These are phyloP conservation scores for Claviceps paspali DNA, from an alignment of 2,329 filamentous ascomycete genomes.

Conservation along the genomic window DNA sequence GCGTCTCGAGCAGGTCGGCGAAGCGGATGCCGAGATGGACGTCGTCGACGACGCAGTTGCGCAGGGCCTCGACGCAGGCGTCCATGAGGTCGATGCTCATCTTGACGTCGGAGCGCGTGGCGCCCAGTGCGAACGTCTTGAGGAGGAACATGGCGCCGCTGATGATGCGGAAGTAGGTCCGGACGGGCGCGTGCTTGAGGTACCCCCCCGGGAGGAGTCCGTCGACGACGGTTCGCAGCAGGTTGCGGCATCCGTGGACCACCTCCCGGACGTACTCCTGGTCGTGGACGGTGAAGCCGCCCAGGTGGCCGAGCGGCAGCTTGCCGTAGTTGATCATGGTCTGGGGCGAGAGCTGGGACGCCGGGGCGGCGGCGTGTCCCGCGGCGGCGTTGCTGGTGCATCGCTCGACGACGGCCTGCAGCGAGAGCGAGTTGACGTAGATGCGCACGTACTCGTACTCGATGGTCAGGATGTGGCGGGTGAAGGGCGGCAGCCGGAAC, in stretches of 20 bases:
- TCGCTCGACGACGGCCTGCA: constrained; percentile 89
- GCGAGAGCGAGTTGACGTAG: constrained; percentile 83
- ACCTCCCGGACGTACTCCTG: constrained; percentile 64
- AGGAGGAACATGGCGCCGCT: constrained; percentile 73
- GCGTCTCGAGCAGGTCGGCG: constrained; percentile 64
- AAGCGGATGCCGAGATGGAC: constrained; percentile 76
- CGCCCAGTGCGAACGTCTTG: constrained; percentile 71
- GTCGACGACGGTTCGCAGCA: constrained; percentile 64
- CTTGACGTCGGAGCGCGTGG: constrained; percentile 62
- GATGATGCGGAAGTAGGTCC: constrained; percentile 77
- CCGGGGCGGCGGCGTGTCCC: no score
- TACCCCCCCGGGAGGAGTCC: constrained; percentile 60
- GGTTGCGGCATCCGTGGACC: constrained; percentile 59
- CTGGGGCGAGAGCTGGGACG: constrained; percentile 40
- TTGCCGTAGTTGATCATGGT: constrained; percentile 51
- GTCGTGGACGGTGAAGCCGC: constrained; percentile 49
- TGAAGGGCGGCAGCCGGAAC: constrained; percentile 52
- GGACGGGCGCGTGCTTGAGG: constrained; percentile 67
- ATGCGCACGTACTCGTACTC: constrained; percentile 93
- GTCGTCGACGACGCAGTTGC: constrained; percentile 69
- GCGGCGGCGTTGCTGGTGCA: constrained; percentile 68
- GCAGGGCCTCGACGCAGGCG: constrained; percentile 55
- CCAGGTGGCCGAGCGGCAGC: constrained; percentile 46
- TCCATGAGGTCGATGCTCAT: constrained; percentile 63
- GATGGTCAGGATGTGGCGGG: constrained; percentile 67